A percentile compares a stretch with the other conserved stretches of the same genome.
Conservation (phyloP, 2,329 filamentous ascomycete genomes). For the Plectosphaerella sp. region DNA sequence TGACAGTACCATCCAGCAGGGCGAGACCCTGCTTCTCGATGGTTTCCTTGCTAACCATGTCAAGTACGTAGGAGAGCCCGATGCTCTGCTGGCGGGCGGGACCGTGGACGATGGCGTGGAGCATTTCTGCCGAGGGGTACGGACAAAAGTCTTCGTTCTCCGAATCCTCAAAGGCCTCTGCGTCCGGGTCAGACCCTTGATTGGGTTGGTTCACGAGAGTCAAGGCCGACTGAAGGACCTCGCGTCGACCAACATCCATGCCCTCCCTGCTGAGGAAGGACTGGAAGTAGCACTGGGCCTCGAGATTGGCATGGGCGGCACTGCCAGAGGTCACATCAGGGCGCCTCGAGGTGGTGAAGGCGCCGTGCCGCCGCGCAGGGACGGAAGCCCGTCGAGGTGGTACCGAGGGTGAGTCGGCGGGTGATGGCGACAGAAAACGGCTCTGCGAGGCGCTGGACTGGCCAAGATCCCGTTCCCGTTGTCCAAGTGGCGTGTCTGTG, state of each 20-base stretch:
- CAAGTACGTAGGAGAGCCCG: neutral
- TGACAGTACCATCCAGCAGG: neutral
- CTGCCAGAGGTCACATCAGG: neutral
- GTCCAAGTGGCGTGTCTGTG: neutral
- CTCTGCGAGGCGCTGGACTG: neutral
- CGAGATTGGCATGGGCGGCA: neutral
- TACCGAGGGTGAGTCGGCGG: neutral
- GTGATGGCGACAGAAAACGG: neutral
- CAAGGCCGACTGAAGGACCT: neutral
- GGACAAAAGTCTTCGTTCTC: neutral
- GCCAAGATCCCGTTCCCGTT: neutral
- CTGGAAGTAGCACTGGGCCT: neutral
- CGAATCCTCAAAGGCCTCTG: neutral
- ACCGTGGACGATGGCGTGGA: neutral
- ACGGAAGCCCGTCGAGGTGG: neutral
- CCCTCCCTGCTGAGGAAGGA: neutral
- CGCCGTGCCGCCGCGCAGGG: neutral
- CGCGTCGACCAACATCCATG: neutral
- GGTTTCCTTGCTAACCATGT: neutral
- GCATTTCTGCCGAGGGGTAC: neutral
- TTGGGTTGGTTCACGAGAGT: neutral
- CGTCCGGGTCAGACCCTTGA: neutral
- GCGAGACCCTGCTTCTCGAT: constrained; percentile 1
- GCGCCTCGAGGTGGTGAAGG: neutral
- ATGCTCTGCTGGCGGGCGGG: neutral